Evolutionary conservation across 78 protist genomes (phyloP).

Genomic region (Cavenderia fasciculata): DNA sequence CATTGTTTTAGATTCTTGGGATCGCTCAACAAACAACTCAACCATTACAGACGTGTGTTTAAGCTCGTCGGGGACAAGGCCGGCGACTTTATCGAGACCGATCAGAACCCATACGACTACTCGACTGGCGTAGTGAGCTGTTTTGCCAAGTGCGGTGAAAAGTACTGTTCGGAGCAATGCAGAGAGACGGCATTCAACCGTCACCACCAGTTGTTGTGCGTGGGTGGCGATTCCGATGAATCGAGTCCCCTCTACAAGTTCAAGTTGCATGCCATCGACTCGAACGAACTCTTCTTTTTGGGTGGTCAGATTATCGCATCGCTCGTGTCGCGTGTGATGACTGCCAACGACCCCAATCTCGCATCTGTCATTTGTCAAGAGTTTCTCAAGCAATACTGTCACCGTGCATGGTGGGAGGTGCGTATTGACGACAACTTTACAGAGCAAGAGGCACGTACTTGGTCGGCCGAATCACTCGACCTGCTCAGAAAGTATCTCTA

Average conservation of each 20-base stretch:
- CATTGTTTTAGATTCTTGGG: conserved; percentile 69
- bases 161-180: conserved; percentile 69
- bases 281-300: conserved; percentile 65
- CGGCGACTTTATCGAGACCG: too few relatives aligned
- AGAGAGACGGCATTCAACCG: conserved; percentile 50
- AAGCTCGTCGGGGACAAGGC: neutral
- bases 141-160: conserved; percentile 79
- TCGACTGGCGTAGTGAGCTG: conserved; percentile 45
- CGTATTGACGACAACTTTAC: conserved; percentile 70
- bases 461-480: conserved; percentile 51
- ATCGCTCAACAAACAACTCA: conserved; percentile 34
- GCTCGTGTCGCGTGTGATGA: conserved; percentile 21
- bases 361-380: conserved; percentile 38
- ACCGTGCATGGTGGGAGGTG: conserved; percentile 78
- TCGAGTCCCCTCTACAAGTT: conserved; percentile 49
- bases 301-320: conserved; percentile 59
- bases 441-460: conserved; percentile 13
- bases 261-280: conserved; percentile 67
- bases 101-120: conserved; percentile 1
- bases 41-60: conserved; percentile 26
- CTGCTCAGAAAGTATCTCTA: conserved; percentile 28
- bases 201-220: conserved; percentile 71
- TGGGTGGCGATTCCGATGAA: conserved; percentile 59
- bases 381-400: conserved; percentile 32
- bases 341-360: neutral